Evolutionary conservation across 2,329 filamentous ascomycete genomes (phyloP).

Genomic region (Xylariaceae sp.): DNA sequence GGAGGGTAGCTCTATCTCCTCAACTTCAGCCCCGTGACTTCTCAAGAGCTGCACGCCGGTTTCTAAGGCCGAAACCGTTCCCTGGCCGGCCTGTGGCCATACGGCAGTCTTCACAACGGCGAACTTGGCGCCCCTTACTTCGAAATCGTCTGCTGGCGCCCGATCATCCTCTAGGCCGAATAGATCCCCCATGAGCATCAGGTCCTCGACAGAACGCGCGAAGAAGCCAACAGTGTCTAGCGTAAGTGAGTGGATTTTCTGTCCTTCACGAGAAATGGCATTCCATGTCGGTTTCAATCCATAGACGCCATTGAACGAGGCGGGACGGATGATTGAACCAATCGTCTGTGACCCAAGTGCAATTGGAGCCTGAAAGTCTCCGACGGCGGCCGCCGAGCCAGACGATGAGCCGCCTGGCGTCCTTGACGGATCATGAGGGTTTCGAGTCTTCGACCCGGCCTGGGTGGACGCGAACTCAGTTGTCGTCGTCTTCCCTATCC

Average conservation of each 20-base stretch:
- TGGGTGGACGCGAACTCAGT: slow-evolving; percentile 60
- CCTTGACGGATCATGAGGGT: slow-evolving; percentile 61
- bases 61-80: slow-evolving; percentile 41
- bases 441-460: slow-evolving; percentile 50
- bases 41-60: slow-evolving; percentile 39
- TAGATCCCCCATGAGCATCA: slow-evolving; percentile 51
- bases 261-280: slow-evolving; percentile 57
- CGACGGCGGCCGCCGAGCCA: slow-evolving; percentile 63
- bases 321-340: slow-evolving; percentile 61
- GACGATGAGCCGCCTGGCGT: slow-evolving; percentile 66
- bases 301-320: slow-evolving; percentile 61
- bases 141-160: slow-evolving; percentile 26
- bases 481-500: slow-evolving; percentile 52
- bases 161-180: slow-evolving; percentile 53
- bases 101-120: slow-evolving; percentile 51
- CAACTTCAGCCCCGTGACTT: slow-evolving; percentile 49
- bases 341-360: slow-evolving; percentile 63
- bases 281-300: slow-evolving; percentile 65
- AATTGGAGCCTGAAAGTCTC: slow-evolving; percentile 58
- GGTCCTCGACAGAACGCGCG: slow-evolving; percentile 53
- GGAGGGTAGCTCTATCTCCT: slow-evolving; percentile 50
- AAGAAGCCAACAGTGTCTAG: slow-evolving; percentile 62
- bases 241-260: slow-evolving; percentile 54
- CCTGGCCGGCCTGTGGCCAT: slow-evolving; percentile 46
- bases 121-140: slow-evolving; percentile 48